phyloP scores from a whole-genome alignment of 2,329 filamentous ascomycete genomes.

The Colletotrichum tofieldiae region DNA sequence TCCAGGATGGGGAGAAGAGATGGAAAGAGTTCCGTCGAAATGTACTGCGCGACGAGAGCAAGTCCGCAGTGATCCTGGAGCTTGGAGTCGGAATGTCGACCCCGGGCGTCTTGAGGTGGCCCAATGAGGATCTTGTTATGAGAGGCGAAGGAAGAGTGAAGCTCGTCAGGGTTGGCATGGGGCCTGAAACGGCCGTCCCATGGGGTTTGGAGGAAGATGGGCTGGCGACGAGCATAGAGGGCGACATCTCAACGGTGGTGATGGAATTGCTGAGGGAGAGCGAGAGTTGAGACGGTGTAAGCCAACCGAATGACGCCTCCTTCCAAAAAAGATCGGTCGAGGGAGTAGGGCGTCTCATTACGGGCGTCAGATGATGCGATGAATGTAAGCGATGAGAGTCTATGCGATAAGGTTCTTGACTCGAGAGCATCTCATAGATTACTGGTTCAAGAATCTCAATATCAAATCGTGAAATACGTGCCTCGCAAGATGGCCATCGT shows the following conservation, averaged over 20 bases:
- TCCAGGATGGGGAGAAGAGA: conserved; percentile 38
- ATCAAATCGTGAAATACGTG: conserved; percentile 26
- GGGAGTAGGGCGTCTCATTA: conserved; percentile 32
- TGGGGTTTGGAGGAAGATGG: conserved; percentile 40
- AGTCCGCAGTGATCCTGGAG: conserved; percentile 42
- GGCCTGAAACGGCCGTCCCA: conserved; percentile 41
- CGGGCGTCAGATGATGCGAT: conserved; percentile 38
- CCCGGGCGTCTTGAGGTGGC: conserved; percentile 44
- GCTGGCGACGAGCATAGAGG: conserved; percentile 43
- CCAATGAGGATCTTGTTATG: conserved; percentile 42
- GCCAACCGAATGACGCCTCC: not conserved
- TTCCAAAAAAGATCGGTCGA: conserved; percentile 22
- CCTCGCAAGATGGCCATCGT: conserved; percentile 18
- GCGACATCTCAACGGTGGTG: conserved; percentile 39
- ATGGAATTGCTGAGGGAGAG: conserved; percentile 6
- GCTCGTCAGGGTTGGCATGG: conserved; percentile 44
- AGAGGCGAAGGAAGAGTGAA: conserved; percentile 35
- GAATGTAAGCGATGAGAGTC: conserved; percentile 22
- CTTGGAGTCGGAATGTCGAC: conserved; percentile 45
- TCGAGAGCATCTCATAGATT: conserved; percentile 13
- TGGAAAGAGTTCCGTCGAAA: conserved; percentile 40
- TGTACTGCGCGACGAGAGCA: conserved; percentile 7
- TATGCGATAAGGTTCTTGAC: not conserved
- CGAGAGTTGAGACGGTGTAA: conserved; percentile 19
- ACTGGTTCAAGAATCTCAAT: conserved; percentile 20